Evolutionary conservation across 2,329 filamentous ascomycete genomes (phyloP).

Genomic region (Periconia sp.): DNA sequence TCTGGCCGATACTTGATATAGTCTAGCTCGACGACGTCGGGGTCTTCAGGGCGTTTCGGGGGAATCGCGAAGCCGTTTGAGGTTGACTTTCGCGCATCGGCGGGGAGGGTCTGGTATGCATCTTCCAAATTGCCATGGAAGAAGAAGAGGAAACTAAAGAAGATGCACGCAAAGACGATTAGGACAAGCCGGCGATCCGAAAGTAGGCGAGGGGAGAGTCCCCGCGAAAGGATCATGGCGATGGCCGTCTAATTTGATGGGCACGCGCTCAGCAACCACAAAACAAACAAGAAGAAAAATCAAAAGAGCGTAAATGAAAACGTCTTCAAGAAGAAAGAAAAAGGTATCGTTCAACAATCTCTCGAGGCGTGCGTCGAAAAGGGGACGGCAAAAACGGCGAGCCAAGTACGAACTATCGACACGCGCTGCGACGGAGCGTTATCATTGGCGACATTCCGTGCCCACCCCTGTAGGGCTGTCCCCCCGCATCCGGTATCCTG

Average conservation of each 20-base stretch:
- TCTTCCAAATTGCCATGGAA: neutral
- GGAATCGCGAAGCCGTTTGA: neutral
- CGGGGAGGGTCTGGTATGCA: neutral
- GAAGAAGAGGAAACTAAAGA: neutral
- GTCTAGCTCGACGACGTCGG: slow-evolving; percentile 37
- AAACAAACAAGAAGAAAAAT: neutral
- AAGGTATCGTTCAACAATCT: neutral
- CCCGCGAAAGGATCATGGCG: neutral
- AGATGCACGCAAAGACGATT: neutral
- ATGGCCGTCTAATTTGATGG: neutral
- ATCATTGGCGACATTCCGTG: too few relatives aligned
- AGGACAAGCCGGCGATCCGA: neutral
- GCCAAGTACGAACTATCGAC: too few relatives aligned
- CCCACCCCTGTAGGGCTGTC: too few relatives aligned
- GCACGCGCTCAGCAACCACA: neutral
- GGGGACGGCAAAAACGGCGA: neutral
- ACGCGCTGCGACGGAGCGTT: too few relatives aligned
- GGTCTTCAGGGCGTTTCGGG: slow-evolving; percentile 16
- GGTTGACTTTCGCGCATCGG: neutral
- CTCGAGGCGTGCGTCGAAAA: neutral
- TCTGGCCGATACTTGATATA: slow-evolving; percentile 37
- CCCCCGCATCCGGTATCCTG: too few relatives aligned
- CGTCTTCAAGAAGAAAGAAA: neutral
- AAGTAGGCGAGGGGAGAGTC: neutral
- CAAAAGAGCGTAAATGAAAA: neutral